Conservation (phyloP, 2,329 filamentous ascomycete genomes). For the Zymoseptoria passerinii region DNA sequence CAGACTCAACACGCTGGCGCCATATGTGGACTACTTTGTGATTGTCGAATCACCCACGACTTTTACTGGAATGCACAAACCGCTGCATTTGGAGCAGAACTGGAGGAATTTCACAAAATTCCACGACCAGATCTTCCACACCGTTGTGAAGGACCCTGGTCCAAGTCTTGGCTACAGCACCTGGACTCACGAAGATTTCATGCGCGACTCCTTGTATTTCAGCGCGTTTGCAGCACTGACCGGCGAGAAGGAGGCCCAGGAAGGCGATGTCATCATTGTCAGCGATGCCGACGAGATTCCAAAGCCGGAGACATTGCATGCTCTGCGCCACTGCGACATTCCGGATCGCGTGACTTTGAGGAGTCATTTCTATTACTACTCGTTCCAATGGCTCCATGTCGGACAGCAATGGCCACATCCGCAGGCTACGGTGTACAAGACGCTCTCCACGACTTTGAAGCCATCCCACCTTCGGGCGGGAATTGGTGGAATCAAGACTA, state of each 20-base stretch:
- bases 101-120: constrained; percentile 46
- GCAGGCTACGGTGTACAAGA: constrained; percentile 50
- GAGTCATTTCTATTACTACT: constrained; percentile 24
- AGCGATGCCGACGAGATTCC: constrained; percentile 57
- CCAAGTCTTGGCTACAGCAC: constrained; percentile 33
- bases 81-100: constrained; percentile 46
- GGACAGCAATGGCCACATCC: constrained; percentile 47
- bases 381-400: constrained; percentile 22
- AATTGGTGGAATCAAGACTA: constrained; percentile 19
- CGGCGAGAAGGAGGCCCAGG: constrained; percentile 34
- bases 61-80: constrained; percentile 51
- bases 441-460: constrained; percentile 40
- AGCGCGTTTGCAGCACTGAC: constrained; percentile 47
- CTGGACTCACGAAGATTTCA: constrained; percentile 47
- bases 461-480: constrained; percentile 47
- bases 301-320: constrained; percentile 18
- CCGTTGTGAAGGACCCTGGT: constrained; percentile 41
- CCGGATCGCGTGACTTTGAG: constrained; percentile 21
- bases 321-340: constrained; percentile 21
- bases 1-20: constrained; percentile 49
- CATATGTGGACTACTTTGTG: constrained; percentile 57
- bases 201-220: constrained; percentile 50
- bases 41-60: constrained; percentile 52
- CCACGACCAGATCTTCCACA: constrained; percentile 54
- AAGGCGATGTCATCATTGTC: constrained; percentile 51